phyloP scores from a whole-genome alignment of 164 flowering plant species.

The Macadamia integrifolia region DNA sequence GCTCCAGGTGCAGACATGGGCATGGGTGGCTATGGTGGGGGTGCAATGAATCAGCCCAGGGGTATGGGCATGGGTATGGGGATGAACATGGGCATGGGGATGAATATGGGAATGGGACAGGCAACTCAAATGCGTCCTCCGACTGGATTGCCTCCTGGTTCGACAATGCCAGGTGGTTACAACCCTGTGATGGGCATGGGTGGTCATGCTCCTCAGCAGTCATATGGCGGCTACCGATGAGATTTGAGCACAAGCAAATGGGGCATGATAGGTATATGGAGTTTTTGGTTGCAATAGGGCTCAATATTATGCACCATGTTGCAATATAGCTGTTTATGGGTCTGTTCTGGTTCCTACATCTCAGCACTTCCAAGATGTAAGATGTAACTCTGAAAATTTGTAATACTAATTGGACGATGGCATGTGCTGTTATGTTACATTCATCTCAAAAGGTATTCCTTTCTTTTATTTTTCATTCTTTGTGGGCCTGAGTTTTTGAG shows the following conservation, averaged over 20 bases:
- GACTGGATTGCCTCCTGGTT: conserved; percentile 42
- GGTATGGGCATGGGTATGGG: conserved; percentile 39
- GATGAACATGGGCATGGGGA: conserved; percentile 31
- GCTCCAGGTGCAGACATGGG: conserved; percentile 23
- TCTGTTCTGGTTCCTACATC: neutral
- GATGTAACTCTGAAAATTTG: conserved; percentile 7
- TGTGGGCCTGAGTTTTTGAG: conserved; percentile 7
- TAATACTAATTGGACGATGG: neutral
- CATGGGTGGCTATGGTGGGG: conserved; percentile 24
- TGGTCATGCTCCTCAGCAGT: conserved; percentile 66
- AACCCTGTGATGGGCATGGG: conserved; percentile 73
- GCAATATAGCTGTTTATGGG: too few relatives aligned
- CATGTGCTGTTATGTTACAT: conserved; percentile 1
- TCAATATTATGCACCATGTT: too few relatives aligned
- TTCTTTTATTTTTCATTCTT: neutral
- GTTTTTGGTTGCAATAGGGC: neutral
- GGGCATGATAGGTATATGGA: neutral
- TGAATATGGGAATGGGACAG: conserved; percentile 38
- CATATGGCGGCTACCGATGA: conserved; percentile 76
- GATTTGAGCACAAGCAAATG: neutral
- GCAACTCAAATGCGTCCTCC: conserved; percentile 56
- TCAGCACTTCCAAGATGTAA: neutral
- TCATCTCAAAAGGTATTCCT: neutral
- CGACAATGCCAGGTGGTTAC: conserved; percentile 41
- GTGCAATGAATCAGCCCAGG: conserved; percentile 26